Conservation (phyloP, 345 rosid genomes). For the Rhizophora mangle region DNA sequence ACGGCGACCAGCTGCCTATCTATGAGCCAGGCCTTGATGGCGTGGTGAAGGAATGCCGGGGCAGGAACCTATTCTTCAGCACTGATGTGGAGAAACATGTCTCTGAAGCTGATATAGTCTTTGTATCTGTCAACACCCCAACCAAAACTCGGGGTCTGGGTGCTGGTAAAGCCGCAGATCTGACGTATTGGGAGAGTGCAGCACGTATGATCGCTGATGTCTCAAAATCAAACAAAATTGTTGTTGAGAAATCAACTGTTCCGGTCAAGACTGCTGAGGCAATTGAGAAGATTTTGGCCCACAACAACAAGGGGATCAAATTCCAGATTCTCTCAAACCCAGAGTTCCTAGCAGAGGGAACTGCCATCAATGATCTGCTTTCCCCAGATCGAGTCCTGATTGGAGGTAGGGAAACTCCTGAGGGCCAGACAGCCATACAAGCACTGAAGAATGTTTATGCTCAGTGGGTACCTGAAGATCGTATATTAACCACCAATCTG, state of each 20-base stretch:
- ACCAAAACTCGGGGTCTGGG: constrained; percentile 90
- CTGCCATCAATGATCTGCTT: constrained; percentile 73
- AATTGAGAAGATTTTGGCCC: constrained; percentile 82
- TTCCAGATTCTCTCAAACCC: constrained; percentile 94
- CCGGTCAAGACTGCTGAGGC: constrained; percentile 95
- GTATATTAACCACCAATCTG: constrained; percentile 80
- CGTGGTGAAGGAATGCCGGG: constrained; percentile 79
- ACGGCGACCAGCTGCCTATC: constrained; percentile 84
- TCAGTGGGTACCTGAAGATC: constrained; percentile 81
- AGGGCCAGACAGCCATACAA: constrained; percentile 70
- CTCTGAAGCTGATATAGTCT: constrained; percentile 76
- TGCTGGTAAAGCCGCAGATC: constrained; percentile 94
- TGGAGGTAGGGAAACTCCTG: constrained; percentile 89
- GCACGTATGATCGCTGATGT: constrained; percentile 94
- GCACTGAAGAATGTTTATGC: constrained; percentile 79
- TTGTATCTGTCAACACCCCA: constrained; percentile 89
- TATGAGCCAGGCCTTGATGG: constrained; percentile 89
- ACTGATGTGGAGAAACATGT: constrained; percentile 87
- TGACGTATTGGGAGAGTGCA: constrained; percentile 96
- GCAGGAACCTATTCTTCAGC: constrained; percentile 88
- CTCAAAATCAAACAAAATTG: constrained; percentile 80
- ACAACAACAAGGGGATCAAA: constrained; percentile 90
- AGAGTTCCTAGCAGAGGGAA: constrained; percentile 95
- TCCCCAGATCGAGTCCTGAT: constrained; percentile 82
- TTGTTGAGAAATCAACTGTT: constrained; percentile 93